Conservation (phyloP, 495 filamentous ascomycete species). For the Lepraria neglecta region DNA sequence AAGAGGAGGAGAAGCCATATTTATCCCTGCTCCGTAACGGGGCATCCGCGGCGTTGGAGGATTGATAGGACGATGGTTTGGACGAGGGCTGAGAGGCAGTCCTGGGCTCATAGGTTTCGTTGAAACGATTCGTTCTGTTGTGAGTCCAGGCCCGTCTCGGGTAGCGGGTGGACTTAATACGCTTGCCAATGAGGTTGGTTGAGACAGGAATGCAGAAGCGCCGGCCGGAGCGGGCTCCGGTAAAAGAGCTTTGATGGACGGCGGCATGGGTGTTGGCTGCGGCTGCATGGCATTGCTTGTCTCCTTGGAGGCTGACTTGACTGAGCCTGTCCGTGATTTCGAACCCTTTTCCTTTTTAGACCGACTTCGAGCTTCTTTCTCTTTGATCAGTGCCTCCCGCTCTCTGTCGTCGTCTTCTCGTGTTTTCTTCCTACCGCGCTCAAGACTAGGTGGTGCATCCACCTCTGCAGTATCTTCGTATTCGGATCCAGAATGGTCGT, state of each 20-base stretch:
- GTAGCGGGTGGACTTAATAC: conserved; percentile 34
- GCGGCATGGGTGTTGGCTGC: conserved; percentile 15
- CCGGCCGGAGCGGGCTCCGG: conserved; percentile 19
- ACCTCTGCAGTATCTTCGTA: conserved; percentile 71
- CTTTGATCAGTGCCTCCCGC: conserved; percentile 60
- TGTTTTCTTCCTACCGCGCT: conserved; percentile 76
- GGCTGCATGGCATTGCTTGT: background rate
- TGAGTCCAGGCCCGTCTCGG: conserved; percentile 23
- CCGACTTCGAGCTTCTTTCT: conserved; percentile 56
- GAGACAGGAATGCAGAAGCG: conserved; percentile 24
- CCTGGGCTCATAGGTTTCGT: conserved; percentile 74
- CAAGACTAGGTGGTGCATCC: conserved; percentile 52
- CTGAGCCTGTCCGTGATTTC: conserved; percentile 31
- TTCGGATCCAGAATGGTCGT: conserved; percentile 68
- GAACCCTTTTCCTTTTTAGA: conserved; percentile 56
- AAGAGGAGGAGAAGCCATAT: conserved; percentile 55
- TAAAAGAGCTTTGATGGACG: conserved; percentile 22
- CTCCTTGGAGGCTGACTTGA: conserved; percentile 10
- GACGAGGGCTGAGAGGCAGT: conserved; percentile 80
- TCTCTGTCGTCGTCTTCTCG: conserved; percentile 81
- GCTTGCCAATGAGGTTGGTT: conserved; percentile 35
- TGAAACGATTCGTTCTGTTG: conserved; percentile 36
- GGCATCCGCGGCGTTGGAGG: conserved; percentile 66
- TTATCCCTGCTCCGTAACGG: conserved; percentile 41
- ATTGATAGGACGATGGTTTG: conserved; percentile 63